Conservation (phyloP, 2,329 filamentous ascomycete species). For the Cladorrhinum sp. region DNA sequence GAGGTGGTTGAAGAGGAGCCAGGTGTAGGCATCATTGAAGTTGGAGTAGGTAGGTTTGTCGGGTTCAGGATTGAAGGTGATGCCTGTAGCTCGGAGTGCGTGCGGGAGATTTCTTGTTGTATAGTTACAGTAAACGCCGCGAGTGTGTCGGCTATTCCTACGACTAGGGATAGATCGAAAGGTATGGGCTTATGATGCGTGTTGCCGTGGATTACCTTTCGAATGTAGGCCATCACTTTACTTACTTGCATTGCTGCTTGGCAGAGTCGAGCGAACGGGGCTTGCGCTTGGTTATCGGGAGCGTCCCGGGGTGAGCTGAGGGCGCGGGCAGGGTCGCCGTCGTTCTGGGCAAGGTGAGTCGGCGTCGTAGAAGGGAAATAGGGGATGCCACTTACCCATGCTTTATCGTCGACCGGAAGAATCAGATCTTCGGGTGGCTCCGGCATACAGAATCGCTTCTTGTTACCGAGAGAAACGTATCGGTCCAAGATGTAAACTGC, state of each 20-base stretch:
- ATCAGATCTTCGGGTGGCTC: constrained; percentile 26
- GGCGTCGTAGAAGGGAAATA: neutral
- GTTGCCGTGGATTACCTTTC: constrained; percentile 12
- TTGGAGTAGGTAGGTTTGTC: no score
- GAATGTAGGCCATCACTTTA: constrained; percentile 34
- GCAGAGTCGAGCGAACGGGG: constrained; percentile 50
- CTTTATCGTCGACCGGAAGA: constrained; percentile 38
- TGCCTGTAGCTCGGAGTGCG: no score
- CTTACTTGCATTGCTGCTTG: constrained; percentile 37
- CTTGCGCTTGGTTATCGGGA: constrained; percentile 44
- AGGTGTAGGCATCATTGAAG: neutral
- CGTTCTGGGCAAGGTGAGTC: constrained; percentile 30
- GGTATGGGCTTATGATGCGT: constrained; percentile 13
- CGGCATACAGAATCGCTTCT: constrained; percentile 24
- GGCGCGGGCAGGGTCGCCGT: constrained; percentile 34
- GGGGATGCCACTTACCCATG: constrained; percentile 35
- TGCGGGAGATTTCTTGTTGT: constrained; percentile 9
- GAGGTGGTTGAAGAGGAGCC: neutral
- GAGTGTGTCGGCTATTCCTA: constrained; percentile 22
- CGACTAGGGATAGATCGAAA: constrained; percentile 21
- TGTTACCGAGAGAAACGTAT: constrained; percentile 31
- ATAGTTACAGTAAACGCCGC: constrained; percentile 16
- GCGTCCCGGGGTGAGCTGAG: constrained; percentile 35
- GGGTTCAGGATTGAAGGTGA: neutral
- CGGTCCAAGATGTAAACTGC: constrained; percentile 46